These are phyloP conservation scores for Debaryomyces maramus DNA, from an alignment of 805 yeast genomes.

Conservation along the genomic window DNA sequence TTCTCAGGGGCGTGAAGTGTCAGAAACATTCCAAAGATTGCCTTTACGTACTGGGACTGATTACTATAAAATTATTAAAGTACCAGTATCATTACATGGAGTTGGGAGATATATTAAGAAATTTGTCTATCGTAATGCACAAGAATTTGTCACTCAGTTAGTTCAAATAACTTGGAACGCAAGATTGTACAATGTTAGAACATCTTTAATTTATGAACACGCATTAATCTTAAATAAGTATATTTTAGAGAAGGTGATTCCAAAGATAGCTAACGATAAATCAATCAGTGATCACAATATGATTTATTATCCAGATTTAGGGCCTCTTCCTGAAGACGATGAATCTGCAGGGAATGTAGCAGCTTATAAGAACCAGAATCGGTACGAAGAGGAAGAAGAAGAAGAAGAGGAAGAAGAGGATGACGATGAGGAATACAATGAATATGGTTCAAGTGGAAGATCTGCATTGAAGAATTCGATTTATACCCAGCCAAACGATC, in stretches of 20 bases:
- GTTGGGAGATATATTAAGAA: slow-evolving; percentile 60
- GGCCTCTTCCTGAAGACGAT: slow-evolving; percentile 62
- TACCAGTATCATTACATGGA: slow-evolving; percentile 80
- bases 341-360: slow-evolving; percentile 5
- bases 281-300: slow-evolving; percentile 32
- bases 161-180: slow-evolving; percentile 92
- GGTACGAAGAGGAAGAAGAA: slow-evolving; percentile 20
- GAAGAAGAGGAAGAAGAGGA: slow-evolving; percentile 24
- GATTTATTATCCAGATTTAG: slow-evolving; percentile 62
- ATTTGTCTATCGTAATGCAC: slow-evolving; percentile 55
- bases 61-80: slow-evolving; percentile 73
- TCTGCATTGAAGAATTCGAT: slow-evolving; percentile 1
- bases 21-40: slow-evolving; percentile 63
- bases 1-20: slow-evolving; percentile 44
- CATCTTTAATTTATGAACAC: slow-evolving; percentile 63
- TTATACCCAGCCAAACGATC: slow-evolving; percentile 9
- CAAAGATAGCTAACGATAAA: slow-evolving; percentile 46
- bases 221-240: slow-evolving; percentile 61
- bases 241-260: slow-evolving; percentile 48
- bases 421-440: slow-evolving; percentile 19
- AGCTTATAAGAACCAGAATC: not conserved
- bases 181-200: slow-evolving; percentile 72
- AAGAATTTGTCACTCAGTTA: slow-evolving; percentile 71
- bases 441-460: slow-evolving; percentile 5
- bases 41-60: slow-evolving; percentile 75